Conservation (phyloP, 768 basidiomycete species). For the Suillus decipiens region DNA sequence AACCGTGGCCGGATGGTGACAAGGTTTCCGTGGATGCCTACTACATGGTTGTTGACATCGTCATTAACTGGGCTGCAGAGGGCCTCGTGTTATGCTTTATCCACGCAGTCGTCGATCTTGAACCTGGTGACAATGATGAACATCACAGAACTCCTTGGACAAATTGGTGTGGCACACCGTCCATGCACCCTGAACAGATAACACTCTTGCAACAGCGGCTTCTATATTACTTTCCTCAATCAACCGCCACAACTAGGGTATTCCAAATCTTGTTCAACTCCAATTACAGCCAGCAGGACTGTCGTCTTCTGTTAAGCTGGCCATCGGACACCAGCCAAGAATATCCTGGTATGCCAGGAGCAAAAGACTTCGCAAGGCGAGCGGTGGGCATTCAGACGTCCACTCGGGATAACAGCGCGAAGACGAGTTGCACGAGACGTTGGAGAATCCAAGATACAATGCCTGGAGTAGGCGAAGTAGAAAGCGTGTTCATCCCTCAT, state of each 20-base stretch:
- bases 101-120: slow-evolving; percentile 78
- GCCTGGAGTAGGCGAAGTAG: slow-evolving; percentile 66
- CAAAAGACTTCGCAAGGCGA: slow-evolving; percentile 54
- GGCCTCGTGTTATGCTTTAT: slow-evolving; percentile 88
- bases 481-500: slow-evolving; percentile 90
- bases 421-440: slow-evolving; percentile 84
- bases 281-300: slow-evolving; percentile 39
- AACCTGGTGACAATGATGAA: slow-evolving; percentile 73
- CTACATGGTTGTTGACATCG: slow-evolving; percentile 87
- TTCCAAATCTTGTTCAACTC: slow-evolving; percentile 77
- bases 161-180: slow-evolving; percentile 86
- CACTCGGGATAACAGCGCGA: slow-evolving; percentile 63
- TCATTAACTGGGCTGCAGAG: slow-evolving; percentile 88
- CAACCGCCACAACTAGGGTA: slow-evolving; percentile 56
- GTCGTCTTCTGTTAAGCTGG: slow-evolving; percentile 70
- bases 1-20: slow-evolving; percentile 63
- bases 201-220: slow-evolving; percentile 61
- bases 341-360: slow-evolving; percentile 42
- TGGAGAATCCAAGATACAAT: slow-evolving; percentile 74
- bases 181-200: slow-evolving; percentile 57
- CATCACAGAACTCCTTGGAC: slow-evolving; percentile 73
- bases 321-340: slow-evolving; percentile 58
- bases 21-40: slow-evolving; percentile 68
- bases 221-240: slow-evolving; percentile 52
- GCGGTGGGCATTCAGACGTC: slow-evolving; percentile 63